Conservation (phyloP, 2,329 filamentous ascomycete genomes). For the Aspergillus bombycis region DNA sequence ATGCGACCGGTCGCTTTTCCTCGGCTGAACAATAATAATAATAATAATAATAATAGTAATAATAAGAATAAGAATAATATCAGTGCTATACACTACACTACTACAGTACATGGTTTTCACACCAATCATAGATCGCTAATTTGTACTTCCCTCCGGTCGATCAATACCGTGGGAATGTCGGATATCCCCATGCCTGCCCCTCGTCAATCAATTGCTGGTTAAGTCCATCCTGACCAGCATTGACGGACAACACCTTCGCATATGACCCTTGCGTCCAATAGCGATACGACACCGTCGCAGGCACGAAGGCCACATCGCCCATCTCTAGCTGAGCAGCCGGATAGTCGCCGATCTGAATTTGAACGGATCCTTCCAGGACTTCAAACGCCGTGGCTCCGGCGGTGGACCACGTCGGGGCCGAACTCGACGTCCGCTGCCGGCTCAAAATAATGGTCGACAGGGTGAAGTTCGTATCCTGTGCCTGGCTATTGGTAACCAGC, state of each 20-base stretch:
- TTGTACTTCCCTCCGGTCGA: neutral
- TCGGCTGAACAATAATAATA: neutral
- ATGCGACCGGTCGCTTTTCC: neutral
- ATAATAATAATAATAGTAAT: too few species aligned
- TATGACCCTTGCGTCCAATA: conserved; percentile 37
- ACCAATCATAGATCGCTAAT: neutral
- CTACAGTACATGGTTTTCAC: neutral
- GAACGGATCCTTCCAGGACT: conserved; percentile 42
- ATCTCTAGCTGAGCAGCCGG: conserved; percentile 32
- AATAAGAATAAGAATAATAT: too few species aligned
- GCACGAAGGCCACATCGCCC: conserved; percentile 47
- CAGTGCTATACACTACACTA: neutral
- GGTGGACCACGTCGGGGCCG: conserved; percentile 28
- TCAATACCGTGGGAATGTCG: conserved; percentile 24
- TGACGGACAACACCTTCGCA: conserved; percentile 29
- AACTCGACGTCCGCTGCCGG: conserved; percentile 27
- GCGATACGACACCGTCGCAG: conserved; percentile 34
- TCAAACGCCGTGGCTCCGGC: conserved; percentile 42
- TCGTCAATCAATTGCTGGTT: conserved; percentile 21
- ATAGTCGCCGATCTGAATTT: conserved; percentile 37
- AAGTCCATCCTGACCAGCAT: conserved; percentile 23
- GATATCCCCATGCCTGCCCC: conserved; percentile 23
- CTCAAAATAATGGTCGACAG: conserved; percentile 49
- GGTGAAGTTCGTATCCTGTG: conserved; percentile 45
- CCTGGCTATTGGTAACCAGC: conserved; percentile 46